Evolutionary conservation across 441 rosid species (phyloP), one percentile per base, ranked within the genome.

Genomic region (Iberis amara): DNA sequence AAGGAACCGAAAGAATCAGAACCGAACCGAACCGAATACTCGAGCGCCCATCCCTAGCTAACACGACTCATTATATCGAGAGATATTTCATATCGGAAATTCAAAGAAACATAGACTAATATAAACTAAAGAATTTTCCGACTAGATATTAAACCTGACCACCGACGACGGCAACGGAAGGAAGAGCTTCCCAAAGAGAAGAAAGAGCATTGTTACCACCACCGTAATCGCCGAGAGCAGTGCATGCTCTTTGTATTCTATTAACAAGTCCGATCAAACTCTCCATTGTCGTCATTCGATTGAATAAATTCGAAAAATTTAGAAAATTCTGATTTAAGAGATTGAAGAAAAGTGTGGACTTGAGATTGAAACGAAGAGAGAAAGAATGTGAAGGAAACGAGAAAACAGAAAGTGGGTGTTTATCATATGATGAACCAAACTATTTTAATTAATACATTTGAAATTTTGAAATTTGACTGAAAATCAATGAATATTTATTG

Each of bases 121-220:
- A n/a, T n/a, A n/a, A n/a, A n/a, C n/a, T n/a, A n/a, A n/a, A n/a
- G n/a, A n/a, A 10, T 12, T 7, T 0, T 47, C 32, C 1, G 21
- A 58, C 10, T 27, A 27, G 65, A 60, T 46, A 21, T 31, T n/a
- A 23, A 56, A 85, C 94, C 89, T 85, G 96, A 21, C 96, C 96
- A 8, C 96, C 96, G 36, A 89, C 95, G 58, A 89, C 96, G 36
- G 89, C 96, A 0, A 89, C 95, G n/a, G 95, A 51, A 13, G 96
- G 96, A 61, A 89, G 96, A 55, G 96, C 81, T 71, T 81, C 95
- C 96, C 96, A 85, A 8, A 89, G 89, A 38, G 95, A 89, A 61
- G 87, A 78, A 75, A 85, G 68, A 55, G 87, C 0, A 58, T 47
- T 70, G 15, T 74, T 86, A 0, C 60, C 88, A 7, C 84, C 96